Evolutionary conservation across 2,329 filamentous ascomycete species (phyloP), one percentile per base, ranked within the genome.

Genomic region (Cladosporium austrohemisphaericum): DNA sequence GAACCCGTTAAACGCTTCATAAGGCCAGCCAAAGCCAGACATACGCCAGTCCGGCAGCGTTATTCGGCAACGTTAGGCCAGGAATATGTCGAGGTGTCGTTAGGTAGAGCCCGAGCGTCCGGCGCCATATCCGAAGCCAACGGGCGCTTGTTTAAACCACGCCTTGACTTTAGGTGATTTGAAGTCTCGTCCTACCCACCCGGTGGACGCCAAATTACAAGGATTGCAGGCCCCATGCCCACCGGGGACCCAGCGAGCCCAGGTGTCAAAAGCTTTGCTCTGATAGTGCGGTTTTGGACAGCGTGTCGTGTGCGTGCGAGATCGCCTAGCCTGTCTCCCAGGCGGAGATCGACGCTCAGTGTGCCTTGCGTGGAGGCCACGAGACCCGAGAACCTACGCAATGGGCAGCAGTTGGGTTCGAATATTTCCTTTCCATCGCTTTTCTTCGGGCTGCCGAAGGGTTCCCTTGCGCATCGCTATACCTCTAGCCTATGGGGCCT

Each of bases 391-490:
- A 47, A 47, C 44, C 44, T 47, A 47, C 44, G 46, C 46, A 49
- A 49, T 49, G 46, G 46, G 46, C 46, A 49, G 46, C 46, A 49
- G 38, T 49, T 49, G 46, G 37, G 46, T 49, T 41, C n/a, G 37
- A 49, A 43, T 37, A 35, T 33, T 43, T 41, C 35, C 45, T 35
- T 22, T 41, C 37, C 46, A 49, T 49, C 46, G 44, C 44, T 47
- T 37, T 47, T 47, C 44, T 47, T 47, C 44, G 44, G 44, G 33
- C 33, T 47, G 44, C 32, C 44, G 44, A 26, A 47, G 44, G 44
- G 33, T 47, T 38, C 44, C 44, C 44, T 47, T 47, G 33, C 46
- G 46, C 46, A 41, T 41, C 46, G 38, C 46, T 49, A 40, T 49
- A 41, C 38, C 37, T 49, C 46, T 41, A 49, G 46, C 37, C 38